phyloP scores from a whole-genome alignment of 2,329 filamentous ascomycete species.

The Claviceps sp. region DNA sequence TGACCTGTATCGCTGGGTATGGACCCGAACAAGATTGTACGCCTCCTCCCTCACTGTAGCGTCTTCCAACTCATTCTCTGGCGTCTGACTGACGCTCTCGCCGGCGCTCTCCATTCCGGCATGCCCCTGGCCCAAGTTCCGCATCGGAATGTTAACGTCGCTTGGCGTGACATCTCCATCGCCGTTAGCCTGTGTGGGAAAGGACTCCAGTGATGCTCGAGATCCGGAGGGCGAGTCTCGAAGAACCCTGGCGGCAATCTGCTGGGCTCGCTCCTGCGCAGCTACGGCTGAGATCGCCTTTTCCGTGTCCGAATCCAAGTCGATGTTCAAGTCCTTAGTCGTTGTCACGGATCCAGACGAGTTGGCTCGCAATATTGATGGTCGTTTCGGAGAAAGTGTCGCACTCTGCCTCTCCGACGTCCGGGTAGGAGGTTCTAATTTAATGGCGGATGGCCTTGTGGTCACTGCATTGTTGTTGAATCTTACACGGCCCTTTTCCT shows the following conservation, averaged over 20 bases:
- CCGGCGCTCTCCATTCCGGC: background rate
- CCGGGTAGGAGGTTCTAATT: constrained; percentile 4
- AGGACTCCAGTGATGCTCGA: constrained; percentile 25
- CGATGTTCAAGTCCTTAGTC: constrained; percentile 12
- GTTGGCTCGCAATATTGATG: constrained; percentile 29
- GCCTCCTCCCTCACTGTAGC: constrained; percentile 19
- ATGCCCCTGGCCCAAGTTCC: constrained; percentile 13
- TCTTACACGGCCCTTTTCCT: constrained; percentile 33
- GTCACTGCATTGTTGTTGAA: constrained; percentile 32
- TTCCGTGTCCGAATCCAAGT: constrained; percentile 14
- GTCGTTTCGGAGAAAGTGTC: constrained; percentile 17
- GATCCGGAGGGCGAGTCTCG: constrained; percentile 23
- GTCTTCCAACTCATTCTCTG: background rate
- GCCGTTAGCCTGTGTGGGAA: constrained; percentile 16
- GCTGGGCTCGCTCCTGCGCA: constrained; percentile 28
- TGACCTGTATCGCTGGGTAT: constrained; percentile 18
- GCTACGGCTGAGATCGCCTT: constrained; percentile 23
- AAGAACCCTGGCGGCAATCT: constrained; percentile 27
- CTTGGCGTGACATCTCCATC: constrained; percentile 13
- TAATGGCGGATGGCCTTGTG: constrained; percentile 13
- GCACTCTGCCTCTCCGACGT: constrained; percentile 1
- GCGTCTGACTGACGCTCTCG: background rate
- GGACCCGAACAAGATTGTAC: constrained; percentile 29
- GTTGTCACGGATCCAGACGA: constrained; percentile 26
- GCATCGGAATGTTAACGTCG: constrained; percentile 19